Base-by-base conservation (phyloP, 1,284 basidiomycete species). In the Cutaneotrichosporon dermatis region DNA sequence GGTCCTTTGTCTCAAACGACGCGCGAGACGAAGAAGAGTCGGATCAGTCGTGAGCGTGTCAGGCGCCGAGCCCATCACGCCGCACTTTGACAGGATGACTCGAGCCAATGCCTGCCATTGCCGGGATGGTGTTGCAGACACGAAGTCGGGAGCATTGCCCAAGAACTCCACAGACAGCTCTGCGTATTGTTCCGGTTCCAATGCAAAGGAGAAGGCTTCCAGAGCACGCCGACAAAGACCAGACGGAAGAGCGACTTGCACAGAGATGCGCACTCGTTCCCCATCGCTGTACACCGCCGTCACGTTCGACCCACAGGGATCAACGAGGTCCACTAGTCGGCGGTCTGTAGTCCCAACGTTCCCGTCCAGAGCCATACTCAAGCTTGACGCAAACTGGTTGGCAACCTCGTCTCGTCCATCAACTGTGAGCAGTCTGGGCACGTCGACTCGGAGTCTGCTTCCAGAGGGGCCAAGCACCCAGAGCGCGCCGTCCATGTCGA, bases 391-490 rank as follows among this genome's bases (percentile, higher is more conserved):
- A 10, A 77, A 56, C 16, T 68, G 63, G 9, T 57, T 59, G 0
- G 71, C 65, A 1, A 71, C 67, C 51, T 71, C 70, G 52, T 69
- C 67, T 36, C 65, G 64, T 5, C 65, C 63, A 35, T 71, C 68
- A 15, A 65, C 63, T 4, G 63, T 25, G 25, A 25, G 71, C 33
- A 59, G 40, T 49, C 70, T 39, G 8, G 63, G 61, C 9, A 64
- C 48, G 36, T 52, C 39, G 11, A 71, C 50, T 5, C 62, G 46
- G 11, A 89, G 39, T 68, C 60, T 84, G 81, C 45, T 79, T 75
- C 10, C 72, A 0, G 85, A 87, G 62, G 87, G 86, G 0, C 85
- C 86, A 33, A 88, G 71, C 5, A 92, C 67, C 1, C 78, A 73
- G 10, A 88, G 71, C 6, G 70, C 71, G 4, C 83, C 80, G 54